These are phyloP conservation scores for Fusarium stilboides DNA, from an alignment of 2,329 filamentous ascomycete genomes.

Conservation along the genomic window DNA sequence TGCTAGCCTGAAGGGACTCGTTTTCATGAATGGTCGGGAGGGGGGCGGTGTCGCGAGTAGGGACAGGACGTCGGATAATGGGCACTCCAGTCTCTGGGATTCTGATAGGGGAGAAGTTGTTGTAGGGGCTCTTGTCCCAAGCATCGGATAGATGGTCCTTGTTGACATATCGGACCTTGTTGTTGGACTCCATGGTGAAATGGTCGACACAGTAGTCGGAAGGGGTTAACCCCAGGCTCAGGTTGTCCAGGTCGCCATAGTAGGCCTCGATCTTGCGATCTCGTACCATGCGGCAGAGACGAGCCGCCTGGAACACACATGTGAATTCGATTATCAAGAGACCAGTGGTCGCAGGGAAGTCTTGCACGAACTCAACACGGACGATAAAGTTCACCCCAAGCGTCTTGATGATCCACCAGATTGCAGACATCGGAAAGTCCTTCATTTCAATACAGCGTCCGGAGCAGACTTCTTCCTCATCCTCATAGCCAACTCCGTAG, in stretches of 20 bases:
- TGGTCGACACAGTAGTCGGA: background rate
- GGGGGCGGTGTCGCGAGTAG: background rate
- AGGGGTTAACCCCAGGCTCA: background rate
- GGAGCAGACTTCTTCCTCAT: background rate
- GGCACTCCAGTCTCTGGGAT: background rate
- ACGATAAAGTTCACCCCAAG: conserved; percentile 33
- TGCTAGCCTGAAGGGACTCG: background rate
- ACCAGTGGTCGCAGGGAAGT: background rate
- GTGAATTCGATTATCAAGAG: conserved; percentile 42
- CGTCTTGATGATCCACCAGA: conserved; percentile 44
- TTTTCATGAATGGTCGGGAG: too few relatives aligned
- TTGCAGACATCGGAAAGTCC: conserved; percentile 31
- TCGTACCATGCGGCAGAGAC: background rate
- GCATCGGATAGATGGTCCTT: background rate
- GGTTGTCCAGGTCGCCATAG: background rate
- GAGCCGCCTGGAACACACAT: conserved; percentile 22
- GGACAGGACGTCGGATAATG: background rate
- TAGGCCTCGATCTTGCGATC: background rate
- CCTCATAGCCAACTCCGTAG: background rate
- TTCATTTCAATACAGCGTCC: conserved; percentile 35
- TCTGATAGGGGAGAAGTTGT: background rate
- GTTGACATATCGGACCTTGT: accelerated
- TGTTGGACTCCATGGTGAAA: background rate
- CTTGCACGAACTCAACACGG: background rate
- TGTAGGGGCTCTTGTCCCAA: conserved; percentile 21